Conservation (phyloP, 1,139 yeast species). For the Debaryomyces psychrophilus region DNA sequence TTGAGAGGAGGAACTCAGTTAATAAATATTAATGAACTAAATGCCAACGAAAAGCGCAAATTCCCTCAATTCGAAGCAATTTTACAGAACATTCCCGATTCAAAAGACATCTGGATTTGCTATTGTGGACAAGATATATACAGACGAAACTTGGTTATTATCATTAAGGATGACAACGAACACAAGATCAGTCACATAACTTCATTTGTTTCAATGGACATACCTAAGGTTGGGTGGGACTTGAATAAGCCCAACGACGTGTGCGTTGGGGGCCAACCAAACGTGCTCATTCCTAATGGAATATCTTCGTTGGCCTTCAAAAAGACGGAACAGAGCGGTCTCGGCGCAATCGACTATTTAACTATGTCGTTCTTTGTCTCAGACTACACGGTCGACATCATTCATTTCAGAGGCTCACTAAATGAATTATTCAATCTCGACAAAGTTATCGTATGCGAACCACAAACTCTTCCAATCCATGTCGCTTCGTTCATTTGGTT, state of each 20-base stretch:
- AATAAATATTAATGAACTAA: conserved; percentile 27
- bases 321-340: conserved; percentile 13
- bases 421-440: conserved; percentile 18
- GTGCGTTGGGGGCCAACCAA: conserved; percentile 32
- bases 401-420: conserved; percentile 37
- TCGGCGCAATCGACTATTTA: conserved; percentile 30
- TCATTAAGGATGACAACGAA: conserved; percentile 35
- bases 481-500: conserved; percentile 19
- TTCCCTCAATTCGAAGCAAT: conserved; percentile 9
- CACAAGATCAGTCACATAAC: conserved; percentile 36
- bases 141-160: conserved; percentile 48
- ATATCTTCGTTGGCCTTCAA: conserved; percentile 33
- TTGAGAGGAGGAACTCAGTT: conserved; percentile 42
- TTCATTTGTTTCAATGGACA: conserved; percentile 39
- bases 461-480: conserved; percentile 21
- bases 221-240: conserved; percentile 37
- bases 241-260: conserved; percentile 24
- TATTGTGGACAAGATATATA: conserved; percentile 50
- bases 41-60: conserved; percentile 16
- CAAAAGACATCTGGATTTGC: conserved; percentile 38
- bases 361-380: conserved; percentile 37
- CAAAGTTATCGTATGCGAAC: conserved; percentile 18
- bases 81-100: conserved; percentile 14
- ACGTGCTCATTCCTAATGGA: conserved; percentile 43
- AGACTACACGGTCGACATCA: conserved; percentile 37